Evolutionary conservation across 371 early-diverging fungal species (phyloP).

Genomic region (Mucor saturninus): DNA sequence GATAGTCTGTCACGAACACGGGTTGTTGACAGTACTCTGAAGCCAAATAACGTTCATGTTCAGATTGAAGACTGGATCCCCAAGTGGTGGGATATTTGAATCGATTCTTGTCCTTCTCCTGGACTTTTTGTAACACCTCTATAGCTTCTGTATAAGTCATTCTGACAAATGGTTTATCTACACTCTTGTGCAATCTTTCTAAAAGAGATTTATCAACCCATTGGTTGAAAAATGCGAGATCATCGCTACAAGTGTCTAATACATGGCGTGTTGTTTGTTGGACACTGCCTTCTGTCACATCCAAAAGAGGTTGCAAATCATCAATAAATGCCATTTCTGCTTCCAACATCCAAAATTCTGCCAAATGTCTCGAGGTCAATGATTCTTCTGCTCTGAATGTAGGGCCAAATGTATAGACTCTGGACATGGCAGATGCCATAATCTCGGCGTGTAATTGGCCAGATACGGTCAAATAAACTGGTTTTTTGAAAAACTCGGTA

Average conservation of each 20-base stretch:
- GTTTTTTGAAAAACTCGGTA: slow-evolving; percentile 75
- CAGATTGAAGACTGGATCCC: slow-evolving; percentile 83
- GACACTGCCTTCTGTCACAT: slow-evolving; percentile 63
- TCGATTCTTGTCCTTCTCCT: slow-evolving; percentile 30
- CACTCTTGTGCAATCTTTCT: slow-evolving; percentile 40
- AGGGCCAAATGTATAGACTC: slow-evolving; percentile 90
- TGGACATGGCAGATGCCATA: slow-evolving; percentile 70
- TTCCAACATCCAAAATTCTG: slow-evolving; percentile 97
- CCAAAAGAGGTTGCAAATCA: slow-evolving; percentile 54
- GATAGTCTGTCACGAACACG: slow-evolving; percentile 93
- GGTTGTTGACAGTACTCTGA: slow-evolving; percentile 71
- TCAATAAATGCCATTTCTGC: slow-evolving; percentile 85
- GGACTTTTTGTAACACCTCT: slow-evolving; percentile 61
- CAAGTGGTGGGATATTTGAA: slow-evolving; percentile 75
- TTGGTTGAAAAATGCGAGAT: slow-evolving; percentile 59
- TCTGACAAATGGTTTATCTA: slow-evolving; percentile 65
- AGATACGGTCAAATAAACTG: slow-evolving; percentile 86
- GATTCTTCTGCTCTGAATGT: slow-evolving; percentile 91
- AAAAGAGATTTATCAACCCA: slow-evolving; percentile 56
- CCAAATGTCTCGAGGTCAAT: slow-evolving; percentile 82
- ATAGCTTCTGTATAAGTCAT: slow-evolving; percentile 89
- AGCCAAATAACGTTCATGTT: slow-evolving; percentile 89
- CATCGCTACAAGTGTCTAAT: slow-evolving; percentile 54
- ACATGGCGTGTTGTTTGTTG: slow-evolving; percentile 56
- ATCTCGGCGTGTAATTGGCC: slow-evolving; percentile 91